Evolutionary conservation across 225 moss, liverwort and hornwort genomes (phyloP), one percentile per base, ranked within the genome.

Genomic region (Straminergon stramineum): DNA sequence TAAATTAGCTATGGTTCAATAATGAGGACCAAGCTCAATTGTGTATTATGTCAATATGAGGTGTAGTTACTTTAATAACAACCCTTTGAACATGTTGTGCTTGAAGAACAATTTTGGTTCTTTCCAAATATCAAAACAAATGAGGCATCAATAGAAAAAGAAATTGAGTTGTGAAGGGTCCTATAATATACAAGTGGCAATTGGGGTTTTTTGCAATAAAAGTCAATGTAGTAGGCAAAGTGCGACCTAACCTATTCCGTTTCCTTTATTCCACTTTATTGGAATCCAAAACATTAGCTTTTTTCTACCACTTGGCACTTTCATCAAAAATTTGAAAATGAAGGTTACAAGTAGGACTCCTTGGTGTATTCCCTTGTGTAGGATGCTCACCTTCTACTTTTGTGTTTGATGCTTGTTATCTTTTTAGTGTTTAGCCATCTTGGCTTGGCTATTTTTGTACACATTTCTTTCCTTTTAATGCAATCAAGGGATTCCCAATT

Each of bases 181-280:
- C 9, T 35, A 55, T 2, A 20, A 23, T 78, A 55, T 15, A 15
- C 9, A 78, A 35, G 6, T 35, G 77, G 3, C 14, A 23, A 23
- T 35, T 8, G 14, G 14, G 31, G 16, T 0, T 1, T 7, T 76
- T 32, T 1, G 8, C 2, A 1, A 52, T 51, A 20, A 43, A 6
- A 75, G 32, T 32, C 7, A 52, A 32, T 21, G 32, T 52, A 7
- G 11, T 5, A 52, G 7, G 11, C 11, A 32, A 20, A 75, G 20
- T 31, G 7, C 1, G 1, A 32, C 3, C 14, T 22, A 13, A 14
- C 0, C 13, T 8, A 53, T 21, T 22, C 1, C 8, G 2, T 53
- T 34, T 35, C 7, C 1, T 34, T 21, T 14, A 76, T 55, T 77
- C 14, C 2, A 6, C 7, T 21, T 1, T 53, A 0, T 2, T 77